Evolutionary conservation across 148 eudicot genomes (phyloP), one percentile per base, ranked within the genome.

Genomic region (Pouteria glomerata): DNA sequence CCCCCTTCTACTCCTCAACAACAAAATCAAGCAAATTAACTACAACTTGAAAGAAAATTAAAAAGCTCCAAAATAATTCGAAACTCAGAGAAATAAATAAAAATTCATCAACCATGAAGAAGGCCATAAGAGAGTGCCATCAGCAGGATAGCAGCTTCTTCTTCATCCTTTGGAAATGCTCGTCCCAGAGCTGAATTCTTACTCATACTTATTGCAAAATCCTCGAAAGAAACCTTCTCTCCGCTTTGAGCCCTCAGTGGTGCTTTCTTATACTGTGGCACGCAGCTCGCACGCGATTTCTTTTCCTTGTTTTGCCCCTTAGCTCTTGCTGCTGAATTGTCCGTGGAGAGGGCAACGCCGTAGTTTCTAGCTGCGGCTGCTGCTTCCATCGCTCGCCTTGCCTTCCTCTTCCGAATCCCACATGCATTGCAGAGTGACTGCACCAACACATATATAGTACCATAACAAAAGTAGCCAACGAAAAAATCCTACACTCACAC

Each of bases 361-460:
- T 69, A 5, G 7, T 39, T 39, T 39, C 7, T 76, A 31, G 61
- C 76, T 16, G 77, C 75, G 0, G 81, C 76, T 14, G 83, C 81
- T 15, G 0, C 35, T 1, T 73, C 79, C 23, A 85, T 79, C 24
- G 89, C 89, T 59, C 78, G 66, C 51, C 87, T 83, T 12, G 89
- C 89, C 72, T 86, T 86, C 70, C 89, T 79, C 69, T 77, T 87
- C 66, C 89, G 70, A 70, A 86, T 86, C 1, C 87, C 89, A 75
- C 89, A 86, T 26, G 89, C 89, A 55, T 86, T 86, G 79, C 89
- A 86, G 39, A 86, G 87, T 57, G 89, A 74, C 89, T 86, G 82
- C 59, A 82, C 29, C 27, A 33, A 67, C 11, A 56, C 19, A 44
- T 29, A 51, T 57, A 59, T 16, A 37, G n/a, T 45, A 52, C 26